Evolutionary conservation across 225 moss, liverwort and hornwort genomes (phyloP).

Genomic region (Pleurozium schreberi): DNA sequence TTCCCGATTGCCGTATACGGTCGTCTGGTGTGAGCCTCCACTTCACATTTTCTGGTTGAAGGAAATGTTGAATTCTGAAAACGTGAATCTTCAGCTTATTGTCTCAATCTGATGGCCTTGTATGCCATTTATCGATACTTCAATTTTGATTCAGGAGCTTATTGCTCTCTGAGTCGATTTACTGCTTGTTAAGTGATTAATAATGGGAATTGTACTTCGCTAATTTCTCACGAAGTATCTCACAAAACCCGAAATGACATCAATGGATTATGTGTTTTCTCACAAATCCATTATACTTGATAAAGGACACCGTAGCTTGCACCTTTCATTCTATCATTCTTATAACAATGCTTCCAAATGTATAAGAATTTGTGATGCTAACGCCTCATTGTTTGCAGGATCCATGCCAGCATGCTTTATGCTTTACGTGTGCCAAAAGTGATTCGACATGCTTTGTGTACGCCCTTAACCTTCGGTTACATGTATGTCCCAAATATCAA

Average conservation of each 20-base stretch:
- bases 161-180: not conserved
- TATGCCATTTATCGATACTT: not conserved
- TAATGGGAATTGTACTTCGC: not conserved
- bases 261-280: not conserved
- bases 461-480: not conserved
- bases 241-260: not conserved
- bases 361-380: not conserved
- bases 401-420: slow-evolving; percentile 82
- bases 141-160: not conserved
- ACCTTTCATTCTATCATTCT: not conserved
- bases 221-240: not conserved
- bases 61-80: not conserved
- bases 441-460: slow-evolving; percentile 63
- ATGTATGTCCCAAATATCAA: not conserved
- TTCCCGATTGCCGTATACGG: slow-evolving; percentile 84
- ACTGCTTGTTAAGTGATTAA: not conserved
- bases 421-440: slow-evolving; percentile 66
- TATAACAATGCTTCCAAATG: not conserved
- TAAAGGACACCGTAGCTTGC: too few relatives aligned
- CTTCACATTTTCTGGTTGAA: not conserved
- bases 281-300: not conserved
- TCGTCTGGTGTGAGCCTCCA: slow-evolving; percentile 47
- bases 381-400: slow-evolving; percentile 41
- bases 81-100: not conserved
- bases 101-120: not conserved